A percentile compares a stretch with the other conserved stretches of the same genome.
phyloP scores from a whole-genome alignment of 441 rosid genomes.

The Arabidopsis lyrata region DNA sequence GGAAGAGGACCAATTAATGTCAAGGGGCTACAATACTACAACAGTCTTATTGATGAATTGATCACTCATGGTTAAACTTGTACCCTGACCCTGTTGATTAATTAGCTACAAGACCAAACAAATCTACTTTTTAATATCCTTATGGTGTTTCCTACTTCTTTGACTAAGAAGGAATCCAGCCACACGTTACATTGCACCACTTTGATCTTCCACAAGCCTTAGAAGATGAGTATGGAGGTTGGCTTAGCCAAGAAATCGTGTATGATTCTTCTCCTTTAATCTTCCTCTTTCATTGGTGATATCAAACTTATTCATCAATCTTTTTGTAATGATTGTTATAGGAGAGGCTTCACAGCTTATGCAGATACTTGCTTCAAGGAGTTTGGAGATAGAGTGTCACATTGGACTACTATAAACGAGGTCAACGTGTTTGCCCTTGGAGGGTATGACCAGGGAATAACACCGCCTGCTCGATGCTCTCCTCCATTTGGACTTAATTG shows the following conservation, averaged over 20 bases:
- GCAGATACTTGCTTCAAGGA: slow-evolving; percentile 76
- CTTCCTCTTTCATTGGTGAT: neutral
- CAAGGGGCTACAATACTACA: slow-evolving; percentile 36
- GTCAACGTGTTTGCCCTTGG: slow-evolving; percentile 59
- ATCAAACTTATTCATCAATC: neutral
- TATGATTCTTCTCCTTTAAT: slow-evolving; percentile 40
- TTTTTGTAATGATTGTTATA: slow-evolving; percentile 39
- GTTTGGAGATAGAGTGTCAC: slow-evolving; percentile 65
- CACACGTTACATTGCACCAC: slow-evolving; percentile 40
- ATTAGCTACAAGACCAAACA: neutral
- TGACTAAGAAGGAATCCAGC: slow-evolving; percentile 30
- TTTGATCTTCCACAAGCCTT: slow-evolving; percentile 37
- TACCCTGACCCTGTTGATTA: neutral
- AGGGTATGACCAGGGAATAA: slow-evolving; percentile 61
- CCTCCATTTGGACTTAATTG: slow-evolving; percentile 54
- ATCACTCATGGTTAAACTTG: slow-evolving; percentile 30
- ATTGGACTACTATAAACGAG: slow-evolving; percentile 74
- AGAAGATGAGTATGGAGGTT: slow-evolving; percentile 42
- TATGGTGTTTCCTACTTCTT: neutral
- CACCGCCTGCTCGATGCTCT: slow-evolving; percentile 71
- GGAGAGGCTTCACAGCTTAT: slow-evolving; percentile 71
- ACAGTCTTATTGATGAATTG: slow-evolving; percentile 35
- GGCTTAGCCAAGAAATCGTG: slow-evolving; percentile 56
- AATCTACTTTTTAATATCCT: neutral
- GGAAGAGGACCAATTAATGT: slow-evolving; percentile 36